Evolutionary conservation across 2,329 filamentous ascomycete genomes (phyloP).

Genomic region (Alternaria infectoria): DNA sequence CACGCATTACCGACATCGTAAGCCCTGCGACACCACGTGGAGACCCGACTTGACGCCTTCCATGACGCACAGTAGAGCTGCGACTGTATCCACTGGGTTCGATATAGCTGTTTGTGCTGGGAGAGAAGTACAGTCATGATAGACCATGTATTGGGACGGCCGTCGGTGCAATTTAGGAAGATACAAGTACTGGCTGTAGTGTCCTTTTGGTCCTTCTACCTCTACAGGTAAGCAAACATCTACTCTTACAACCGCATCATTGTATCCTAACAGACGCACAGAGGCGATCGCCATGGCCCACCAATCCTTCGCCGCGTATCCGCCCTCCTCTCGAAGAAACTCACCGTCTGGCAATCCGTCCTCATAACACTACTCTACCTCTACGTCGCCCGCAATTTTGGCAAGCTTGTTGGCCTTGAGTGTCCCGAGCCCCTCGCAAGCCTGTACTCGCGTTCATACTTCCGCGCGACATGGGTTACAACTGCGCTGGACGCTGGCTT

Average conservation of each 20-base stretch:
- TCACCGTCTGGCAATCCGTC: conserved; percentile 90
- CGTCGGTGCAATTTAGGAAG: conserved; percentile 88
- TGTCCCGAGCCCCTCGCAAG: conserved; percentile 93
- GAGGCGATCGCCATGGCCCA: conserved; percentile 88
- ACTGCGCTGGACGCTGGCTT: conserved; percentile 96
- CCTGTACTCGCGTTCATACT: conserved; percentile 90
- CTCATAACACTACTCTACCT: conserved; percentile 88
- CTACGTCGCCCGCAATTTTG: conserved; percentile 91
- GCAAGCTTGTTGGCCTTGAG: conserved; percentile 87
- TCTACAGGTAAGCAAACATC: conserved; percentile 66
- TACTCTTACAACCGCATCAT: not conserved
- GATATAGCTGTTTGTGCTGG: not conserved
- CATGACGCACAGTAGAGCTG: conserved; percentile 15
- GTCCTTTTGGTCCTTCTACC: conserved; percentile 87
- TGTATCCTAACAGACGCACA: conserved; percentile 48
- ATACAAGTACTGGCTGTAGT: conserved; percentile 91
- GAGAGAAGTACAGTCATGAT: conserved; percentile 36
- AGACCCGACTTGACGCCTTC: conserved; percentile 16
- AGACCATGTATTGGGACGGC: conserved; percentile 90
- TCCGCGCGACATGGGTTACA: conserved; percentile 94
- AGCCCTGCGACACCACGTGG: not conserved
- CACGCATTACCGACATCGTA: not conserved
- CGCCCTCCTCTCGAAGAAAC: conserved; percentile 67
- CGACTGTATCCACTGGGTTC: not conserved
- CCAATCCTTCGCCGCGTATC: conserved; percentile 75